These are phyloP conservation scores for Yamadazyma kitorensis DNA, from an alignment of 805 yeast species.

Conservation along the genomic window DNA sequence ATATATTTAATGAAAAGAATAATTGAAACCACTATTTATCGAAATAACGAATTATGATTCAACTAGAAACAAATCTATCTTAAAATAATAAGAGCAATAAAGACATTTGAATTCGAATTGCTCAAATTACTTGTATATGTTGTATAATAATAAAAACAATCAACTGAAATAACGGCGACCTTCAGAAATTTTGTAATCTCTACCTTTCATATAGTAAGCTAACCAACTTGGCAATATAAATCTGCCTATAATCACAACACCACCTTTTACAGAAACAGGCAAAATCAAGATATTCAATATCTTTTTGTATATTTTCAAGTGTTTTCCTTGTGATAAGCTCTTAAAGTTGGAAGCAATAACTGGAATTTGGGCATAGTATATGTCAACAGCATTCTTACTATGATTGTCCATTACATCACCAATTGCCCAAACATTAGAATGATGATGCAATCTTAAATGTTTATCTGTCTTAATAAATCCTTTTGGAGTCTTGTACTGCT, in stretches of 20 bases:
- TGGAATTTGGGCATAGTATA: conserved; percentile 20
- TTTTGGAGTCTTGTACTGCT: conserved; percentile 15
- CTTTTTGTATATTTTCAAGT: background rate
- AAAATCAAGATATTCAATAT: background rate
- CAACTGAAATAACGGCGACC: no score
- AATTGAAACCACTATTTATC: no score
- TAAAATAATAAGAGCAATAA: no score
- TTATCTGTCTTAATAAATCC: conserved; percentile 28
- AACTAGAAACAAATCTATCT: no score
- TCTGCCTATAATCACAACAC: conserved; percentile 1
- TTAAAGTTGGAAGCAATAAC: conserved; percentile 3
- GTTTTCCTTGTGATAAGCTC: background rate
- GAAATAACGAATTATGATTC: no score
- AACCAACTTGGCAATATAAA: conserved; percentile 3
- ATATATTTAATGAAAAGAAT: conserved; percentile 28
- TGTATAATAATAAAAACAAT: no score
- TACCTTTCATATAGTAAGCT: conserved; percentile 5
- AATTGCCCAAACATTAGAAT: conserved; percentile 24
- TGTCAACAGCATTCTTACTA: conserved; percentile 22
- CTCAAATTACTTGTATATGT: no score
- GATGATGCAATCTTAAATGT: conserved; percentile 21
- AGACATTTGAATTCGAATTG: no score
- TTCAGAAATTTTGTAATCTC: conserved; percentile 2
- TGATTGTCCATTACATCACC: conserved; percentile 32
- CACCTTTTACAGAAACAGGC: conserved; percentile 4